A percentile compares a stretch with the other conserved stretches of the same genome.
These are phyloP conservation scores for Cryptosporidium xiaoi DNA, from an alignment of 169 alveolate species.

Conservation along the genomic window DNA sequence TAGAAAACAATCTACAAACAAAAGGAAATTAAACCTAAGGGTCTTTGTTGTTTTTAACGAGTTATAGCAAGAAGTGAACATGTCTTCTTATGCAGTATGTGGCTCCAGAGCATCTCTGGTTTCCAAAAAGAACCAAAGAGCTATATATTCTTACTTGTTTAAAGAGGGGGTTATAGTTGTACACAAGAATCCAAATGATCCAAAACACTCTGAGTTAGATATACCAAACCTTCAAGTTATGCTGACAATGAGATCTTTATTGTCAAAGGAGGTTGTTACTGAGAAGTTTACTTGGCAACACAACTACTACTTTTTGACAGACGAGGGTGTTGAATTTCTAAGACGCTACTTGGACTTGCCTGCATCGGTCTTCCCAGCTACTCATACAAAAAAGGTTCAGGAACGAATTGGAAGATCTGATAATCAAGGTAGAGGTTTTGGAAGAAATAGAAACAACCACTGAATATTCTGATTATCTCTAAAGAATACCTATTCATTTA, in stretches of 20 bases:
- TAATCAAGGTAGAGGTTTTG: slow-evolving; percentile 58
- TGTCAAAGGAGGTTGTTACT: slow-evolving; percentile 87
- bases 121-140: slow-evolving; percentile 71
- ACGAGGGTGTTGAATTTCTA: slow-evolving; percentile 89
- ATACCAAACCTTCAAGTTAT: slow-evolving; percentile 91
- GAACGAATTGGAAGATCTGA: slow-evolving; percentile 70
- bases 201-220: slow-evolving; percentile 86
- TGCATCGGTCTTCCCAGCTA: slow-evolving; percentile 93
- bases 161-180: slow-evolving; percentile 89
- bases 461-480: background rate
- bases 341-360: slow-evolving; percentile 91
- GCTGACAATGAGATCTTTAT: slow-evolving; percentile 89
- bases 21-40: background rate
- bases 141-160: slow-evolving; percentile 56
- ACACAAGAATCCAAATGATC: slow-evolving; percentile 86
- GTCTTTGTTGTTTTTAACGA: background rate
- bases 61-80: background rate
- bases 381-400: slow-evolving; percentile 88
- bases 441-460: slow-evolving; percentile 64
- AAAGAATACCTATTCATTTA: background rate
- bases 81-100: slow-evolving; percentile 73
- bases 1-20: background rate
- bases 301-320: slow-evolving; percentile 87
- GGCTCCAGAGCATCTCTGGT: slow-evolving; percentile 75
- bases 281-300: slow-evolving; percentile 93